phyloP scores from a whole-genome alignment of 2,329 filamentous ascomycete genomes.

The Spiromastix sp. region DNA sequence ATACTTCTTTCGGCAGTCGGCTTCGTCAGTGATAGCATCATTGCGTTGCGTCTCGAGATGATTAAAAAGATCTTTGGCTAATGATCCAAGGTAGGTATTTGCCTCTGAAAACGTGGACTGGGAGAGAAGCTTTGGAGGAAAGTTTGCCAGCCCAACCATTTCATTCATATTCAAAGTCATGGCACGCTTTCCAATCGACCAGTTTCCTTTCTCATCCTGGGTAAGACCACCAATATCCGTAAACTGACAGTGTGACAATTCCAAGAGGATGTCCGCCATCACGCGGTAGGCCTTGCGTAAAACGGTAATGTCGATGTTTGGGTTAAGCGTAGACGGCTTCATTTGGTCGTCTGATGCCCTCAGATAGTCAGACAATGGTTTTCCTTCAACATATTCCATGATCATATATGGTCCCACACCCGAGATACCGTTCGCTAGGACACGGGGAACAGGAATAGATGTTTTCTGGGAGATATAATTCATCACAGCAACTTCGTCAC shows the following conservation, averaged over 20 bases:
- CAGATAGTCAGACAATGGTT: slow-evolving; percentile 7
- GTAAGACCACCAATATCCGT: slow-evolving; percentile 16
- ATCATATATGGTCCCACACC: slow-evolving; percentile 7
- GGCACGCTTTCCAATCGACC: slow-evolving; percentile 12
- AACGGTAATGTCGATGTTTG: slow-evolving; percentile 12
- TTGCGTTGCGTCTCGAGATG: slow-evolving; percentile 21
- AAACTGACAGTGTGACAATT: slow-evolving; percentile 18
- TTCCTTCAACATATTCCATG: slow-evolving; percentile 10
- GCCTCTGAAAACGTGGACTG: slow-evolving; percentile 12
- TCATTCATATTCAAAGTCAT: slow-evolving; percentile 21
- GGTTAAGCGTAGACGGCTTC: slow-evolving; percentile 2
- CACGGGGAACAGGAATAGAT: slow-evolving; percentile 3
- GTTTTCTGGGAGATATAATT: slow-evolving; percentile 8
- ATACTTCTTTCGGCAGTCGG: slow-evolving; percentile 19
- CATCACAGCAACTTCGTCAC: slow-evolving; percentile 9
- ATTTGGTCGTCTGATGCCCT: slow-evolving; percentile 3
- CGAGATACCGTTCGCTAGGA: slow-evolving; percentile 2
- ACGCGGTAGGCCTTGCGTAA: slow-evolving; percentile 16
- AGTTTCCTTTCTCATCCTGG: slow-evolving; percentile 9
- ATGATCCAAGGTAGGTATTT: slow-evolving; percentile 18
- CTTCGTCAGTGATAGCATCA: slow-evolving; percentile 15
- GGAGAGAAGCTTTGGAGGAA: slow-evolving; percentile 13
- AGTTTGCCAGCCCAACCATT: slow-evolving; percentile 14
- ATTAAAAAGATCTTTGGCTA: slow-evolving; percentile 17
- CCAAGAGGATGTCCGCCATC: slow-evolving; percentile 18